phyloP scores from a whole-genome alignment of 257 asterid species.

The Haberlea rhodopensis region DNA sequence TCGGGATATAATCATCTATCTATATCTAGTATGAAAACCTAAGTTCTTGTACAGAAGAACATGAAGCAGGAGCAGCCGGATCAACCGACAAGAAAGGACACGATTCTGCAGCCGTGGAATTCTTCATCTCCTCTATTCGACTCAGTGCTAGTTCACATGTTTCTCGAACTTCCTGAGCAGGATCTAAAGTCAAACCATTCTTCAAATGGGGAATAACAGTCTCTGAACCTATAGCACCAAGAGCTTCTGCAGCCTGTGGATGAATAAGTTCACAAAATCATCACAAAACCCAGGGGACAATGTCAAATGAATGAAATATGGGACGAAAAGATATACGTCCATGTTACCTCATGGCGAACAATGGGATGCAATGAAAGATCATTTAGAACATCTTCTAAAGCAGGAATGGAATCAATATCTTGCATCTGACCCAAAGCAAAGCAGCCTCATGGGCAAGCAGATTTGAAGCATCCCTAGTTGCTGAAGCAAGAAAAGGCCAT shows the following conservation, averaged over 20 bases:
- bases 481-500: slow-evolving; percentile 29
- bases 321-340: slow-evolving; percentile 12
- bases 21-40: slow-evolving; percentile 38
- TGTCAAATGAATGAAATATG: background rate
- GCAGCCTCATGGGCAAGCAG: slow-evolving; percentile 99
- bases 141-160: slow-evolving; percentile 94
- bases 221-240: slow-evolving; percentile 71
- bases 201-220: slow-evolving; percentile 48
- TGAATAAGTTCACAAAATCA: slow-evolving; percentile 17
- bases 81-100: slow-evolving; percentile 92
- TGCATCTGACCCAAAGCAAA: slow-evolving; percentile 99
- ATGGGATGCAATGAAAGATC: slow-evolving; percentile 92
- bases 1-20: background rate
- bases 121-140: slow-evolving; percentile 72
- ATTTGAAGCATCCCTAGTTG: slow-evolving; percentile 84
- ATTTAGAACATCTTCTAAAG: slow-evolving; percentile 66
- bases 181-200: slow-evolving; percentile 71
- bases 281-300: slow-evolving; percentile 7
- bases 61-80: slow-evolving; percentile 87
- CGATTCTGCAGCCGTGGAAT: slow-evolving; percentile 35
- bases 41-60: slow-evolving; percentile 64
- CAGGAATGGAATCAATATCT: slow-evolving; percentile 80
- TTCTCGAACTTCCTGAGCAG: slow-evolving; percentile 93
- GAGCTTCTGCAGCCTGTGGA: slow-evolving; percentile 80
- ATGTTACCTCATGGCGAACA: slow-evolving; percentile 70